Conservation (phyloP, 2,329 filamentous ascomycete species). For the Amesomyces nigricolor region DNA sequence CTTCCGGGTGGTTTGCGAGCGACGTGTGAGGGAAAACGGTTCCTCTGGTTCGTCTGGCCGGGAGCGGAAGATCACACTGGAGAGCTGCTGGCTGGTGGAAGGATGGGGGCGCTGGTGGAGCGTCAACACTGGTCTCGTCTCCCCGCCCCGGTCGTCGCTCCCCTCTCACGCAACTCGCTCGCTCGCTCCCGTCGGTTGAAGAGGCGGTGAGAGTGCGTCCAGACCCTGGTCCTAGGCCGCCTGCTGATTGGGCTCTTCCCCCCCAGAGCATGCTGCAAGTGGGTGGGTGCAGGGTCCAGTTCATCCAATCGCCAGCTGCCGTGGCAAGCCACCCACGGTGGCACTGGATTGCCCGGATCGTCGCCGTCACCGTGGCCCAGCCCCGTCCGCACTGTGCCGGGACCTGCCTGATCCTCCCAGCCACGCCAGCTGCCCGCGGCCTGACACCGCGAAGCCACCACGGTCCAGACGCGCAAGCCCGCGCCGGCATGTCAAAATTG, state of each 20-base stretch:
- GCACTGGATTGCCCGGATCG: constrained; percentile 13
- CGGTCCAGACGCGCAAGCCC: not conserved
- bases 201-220: constrained; percentile 30
- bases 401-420: constrained; percentile 19
- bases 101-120: constrained; percentile 4
- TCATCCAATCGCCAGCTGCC: constrained; percentile 21
- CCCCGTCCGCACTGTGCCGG: constrained; percentile 25
- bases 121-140: not conserved
- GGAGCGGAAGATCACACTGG: constrained; percentile 12
- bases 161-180: constrained; percentile 20
- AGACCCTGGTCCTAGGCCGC: constrained; percentile 20
- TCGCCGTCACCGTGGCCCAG: not conserved
- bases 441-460: not conserved
- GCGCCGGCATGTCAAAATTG: not conserved
- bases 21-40: constrained; percentile 11
- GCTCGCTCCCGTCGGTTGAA: constrained; percentile 25
- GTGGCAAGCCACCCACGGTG: constrained; percentile 10
- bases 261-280: constrained; percentile 17
- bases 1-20: constrained; percentile 8
- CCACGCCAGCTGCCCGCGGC: constrained; percentile 14
- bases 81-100: not conserved
- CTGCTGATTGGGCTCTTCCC: constrained; percentile 23
- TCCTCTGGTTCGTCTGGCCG: not conserved
- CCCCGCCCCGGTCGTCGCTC: constrained; percentile 13
- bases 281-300: constrained; percentile 20